These are phyloP conservation scores for Myxozyma udenii DNA, from an alignment of 805 yeast genomes.

Conservation along the genomic window DNA sequence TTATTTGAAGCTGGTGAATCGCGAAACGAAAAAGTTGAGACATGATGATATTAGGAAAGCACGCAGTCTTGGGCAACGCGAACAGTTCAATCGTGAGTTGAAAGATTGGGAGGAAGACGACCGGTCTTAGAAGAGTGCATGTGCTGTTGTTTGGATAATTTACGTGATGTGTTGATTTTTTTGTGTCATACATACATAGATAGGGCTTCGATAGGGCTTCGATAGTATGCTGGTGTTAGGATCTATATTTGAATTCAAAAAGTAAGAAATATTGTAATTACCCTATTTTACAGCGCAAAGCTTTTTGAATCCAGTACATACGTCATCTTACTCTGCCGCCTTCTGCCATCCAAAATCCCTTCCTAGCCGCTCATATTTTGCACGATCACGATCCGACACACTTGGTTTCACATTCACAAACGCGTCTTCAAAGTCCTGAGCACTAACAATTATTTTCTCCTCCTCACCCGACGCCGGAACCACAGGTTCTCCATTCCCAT, in stretches of 20 bases:
- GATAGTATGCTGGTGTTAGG: no score
- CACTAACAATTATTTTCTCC: conserved; percentile 50
- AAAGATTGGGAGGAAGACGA: conserved; percentile 1
- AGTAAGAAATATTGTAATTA: no score
- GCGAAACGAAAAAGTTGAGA: conserved; percentile 5
- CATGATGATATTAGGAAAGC: conserved; percentile 13
- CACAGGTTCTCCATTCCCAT: conserved; percentile 36
- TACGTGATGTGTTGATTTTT: no score
- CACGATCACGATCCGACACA: conserved; percentile 61
- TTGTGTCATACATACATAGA: no score
- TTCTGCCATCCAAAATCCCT: conserved; percentile 28
- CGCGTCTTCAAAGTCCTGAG: conserved; percentile 67
- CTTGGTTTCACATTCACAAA: conserved; percentile 78
- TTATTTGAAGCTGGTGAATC: neutral
- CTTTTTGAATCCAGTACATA: no score
- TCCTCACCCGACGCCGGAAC: conserved; percentile 39
- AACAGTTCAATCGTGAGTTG: conserved; percentile 13
- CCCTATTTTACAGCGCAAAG: no score
- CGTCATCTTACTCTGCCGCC: no score
- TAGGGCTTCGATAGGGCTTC: no score
- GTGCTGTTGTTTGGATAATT: no score
- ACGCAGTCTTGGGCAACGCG: conserved; percentile 1
- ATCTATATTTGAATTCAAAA: no score
- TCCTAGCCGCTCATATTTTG: conserved; percentile 29
- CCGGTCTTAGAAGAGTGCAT: neutral